Conservation (phyloP, 2,329 filamentous ascomycete genomes). For the Pyrenophora graminea region DNA sequence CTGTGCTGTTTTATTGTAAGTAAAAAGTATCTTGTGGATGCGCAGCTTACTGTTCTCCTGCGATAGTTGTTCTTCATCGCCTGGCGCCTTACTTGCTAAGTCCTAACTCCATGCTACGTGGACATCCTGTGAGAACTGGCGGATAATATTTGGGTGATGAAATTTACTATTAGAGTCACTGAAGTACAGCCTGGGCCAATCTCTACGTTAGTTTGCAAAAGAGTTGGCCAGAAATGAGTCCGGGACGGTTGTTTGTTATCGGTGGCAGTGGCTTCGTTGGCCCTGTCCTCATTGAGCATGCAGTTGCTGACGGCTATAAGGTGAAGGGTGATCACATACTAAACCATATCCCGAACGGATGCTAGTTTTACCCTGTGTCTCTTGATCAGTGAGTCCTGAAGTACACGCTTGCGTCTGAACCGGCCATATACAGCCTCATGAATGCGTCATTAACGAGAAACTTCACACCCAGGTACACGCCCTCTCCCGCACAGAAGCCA, state of each 20-base stretch:
- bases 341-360: neutral
- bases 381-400: neutral
- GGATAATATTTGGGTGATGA: no score
- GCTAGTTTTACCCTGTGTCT: neutral
- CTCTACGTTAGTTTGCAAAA: neutral
- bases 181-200: neutral
- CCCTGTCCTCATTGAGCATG: slow-evolving; percentile 36
- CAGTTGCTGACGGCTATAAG: slow-evolving; percentile 46
- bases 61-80: neutral
- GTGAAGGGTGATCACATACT: slow-evolving; percentile 26
- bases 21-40: neutral
- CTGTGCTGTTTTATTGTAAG: neutral
- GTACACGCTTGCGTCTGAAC: neutral
- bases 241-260: slow-evolving; percentile 21
- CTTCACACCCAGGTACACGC: slow-evolving; percentile 20
- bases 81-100: no score
- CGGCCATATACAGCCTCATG: neutral
- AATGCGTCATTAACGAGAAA: neutral
- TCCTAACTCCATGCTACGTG: no score
- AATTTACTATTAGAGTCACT: neutral
- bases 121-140: no score
- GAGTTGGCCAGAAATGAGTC: neutral
- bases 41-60: neutral
- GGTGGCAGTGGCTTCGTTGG: slow-evolving; percentile 23
- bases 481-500: slow-evolving; percentile 47